phyloP scores from a whole-genome alignment of 140 eudicot genomes.

The Bidens hawaiensis region DNA sequence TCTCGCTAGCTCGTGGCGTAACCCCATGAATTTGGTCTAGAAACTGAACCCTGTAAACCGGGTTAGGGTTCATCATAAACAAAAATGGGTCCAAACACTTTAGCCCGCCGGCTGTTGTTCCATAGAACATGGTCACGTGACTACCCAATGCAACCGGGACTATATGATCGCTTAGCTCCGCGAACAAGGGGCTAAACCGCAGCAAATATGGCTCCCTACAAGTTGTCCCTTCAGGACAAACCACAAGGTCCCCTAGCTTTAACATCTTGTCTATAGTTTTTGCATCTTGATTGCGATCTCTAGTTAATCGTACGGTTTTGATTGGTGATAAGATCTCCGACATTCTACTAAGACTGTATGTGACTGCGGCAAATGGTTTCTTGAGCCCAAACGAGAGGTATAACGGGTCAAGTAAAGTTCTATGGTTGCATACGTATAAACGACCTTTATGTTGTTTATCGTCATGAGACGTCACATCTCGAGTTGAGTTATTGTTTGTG shows the following conservation, averaged over 20 bases:
- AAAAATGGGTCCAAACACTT: slow-evolving; percentile 55
- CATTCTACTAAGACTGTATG: slow-evolving; percentile 58
- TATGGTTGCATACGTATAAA: slow-evolving; percentile 65
- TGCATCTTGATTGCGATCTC: slow-evolving; percentile 44
- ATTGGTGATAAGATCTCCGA: slow-evolving; percentile 61
- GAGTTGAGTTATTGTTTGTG: slow-evolving; percentile 14
- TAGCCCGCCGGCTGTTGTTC: slow-evolving; percentile 56
- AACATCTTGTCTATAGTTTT: slow-evolving; percentile 47
- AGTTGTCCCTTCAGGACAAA: slow-evolving; percentile 72
- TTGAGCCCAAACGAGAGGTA: slow-evolving; percentile 44
- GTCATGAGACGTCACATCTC: background rate
- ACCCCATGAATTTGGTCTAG: slow-evolving; percentile 36
- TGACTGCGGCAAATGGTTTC: slow-evolving; percentile 48
- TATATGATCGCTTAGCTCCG: slow-evolving; percentile 51
- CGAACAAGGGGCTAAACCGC: slow-evolving; percentile 55
- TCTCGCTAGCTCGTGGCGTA: background rate
- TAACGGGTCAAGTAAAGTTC: slow-evolving; percentile 60
- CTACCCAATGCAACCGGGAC: slow-evolving; percentile 58
- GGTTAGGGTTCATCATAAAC: slow-evolving; percentile 59
- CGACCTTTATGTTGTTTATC: slow-evolving; percentile 36
- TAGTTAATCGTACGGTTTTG: slow-evolving; percentile 48
- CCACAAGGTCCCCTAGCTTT: slow-evolving; percentile 52
- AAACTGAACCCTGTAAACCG: slow-evolving; percentile 38
- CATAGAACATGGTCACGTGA: slow-evolving; percentile 52
- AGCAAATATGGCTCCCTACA: slow-evolving; percentile 62